Conservation (phyloP, 495 filamentous ascomycete genomes). For the Penicillium daleae region DNA sequence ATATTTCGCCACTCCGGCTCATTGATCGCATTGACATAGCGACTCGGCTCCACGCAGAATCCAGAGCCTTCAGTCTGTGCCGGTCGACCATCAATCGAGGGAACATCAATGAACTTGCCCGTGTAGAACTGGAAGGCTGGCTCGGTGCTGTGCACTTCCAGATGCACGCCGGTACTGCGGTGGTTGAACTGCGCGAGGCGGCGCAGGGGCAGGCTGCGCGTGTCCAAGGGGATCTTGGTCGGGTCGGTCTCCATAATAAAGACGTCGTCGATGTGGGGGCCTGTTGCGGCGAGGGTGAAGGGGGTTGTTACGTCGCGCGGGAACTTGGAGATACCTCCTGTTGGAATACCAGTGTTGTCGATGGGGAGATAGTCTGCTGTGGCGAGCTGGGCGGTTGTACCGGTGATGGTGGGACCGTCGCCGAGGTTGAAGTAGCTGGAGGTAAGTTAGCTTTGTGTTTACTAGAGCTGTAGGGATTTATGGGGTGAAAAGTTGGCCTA, state of each 20-base stretch:
- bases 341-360: constrained; percentile 69
- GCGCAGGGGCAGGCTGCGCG: constrained; percentile 64
- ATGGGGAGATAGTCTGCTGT: constrained; percentile 77
- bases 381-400: constrained; percentile 70
- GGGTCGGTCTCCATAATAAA: constrained; percentile 75
- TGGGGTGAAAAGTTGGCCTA: background rate
- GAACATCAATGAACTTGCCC: constrained; percentile 81
- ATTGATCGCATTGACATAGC: constrained; percentile 88
- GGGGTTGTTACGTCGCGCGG: constrained; percentile 54
- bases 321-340: constrained; percentile 53
- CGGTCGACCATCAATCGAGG: constrained; percentile 64
- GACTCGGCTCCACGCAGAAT: constrained; percentile 88
- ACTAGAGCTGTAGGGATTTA: background rate
- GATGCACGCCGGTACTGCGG: constrained; percentile 69
- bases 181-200: constrained; percentile 71
- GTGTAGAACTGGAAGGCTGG: constrained; percentile 98
- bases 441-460: background rate
- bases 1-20: constrained; percentile 75
- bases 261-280: constrained; percentile 86
- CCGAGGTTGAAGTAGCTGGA: constrained; percentile 91
- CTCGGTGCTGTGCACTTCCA: constrained; percentile 86
- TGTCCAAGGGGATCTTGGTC: constrained; percentile 71
- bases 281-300: constrained; percentile 68
- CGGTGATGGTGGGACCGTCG: constrained; percentile 67
- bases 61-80: constrained; percentile 68